Percentiles rank a stretch among this genome's conserved stretches.
Conservation (phyloP, 129 eudicot species). For the Lactuca sativa region DNA sequence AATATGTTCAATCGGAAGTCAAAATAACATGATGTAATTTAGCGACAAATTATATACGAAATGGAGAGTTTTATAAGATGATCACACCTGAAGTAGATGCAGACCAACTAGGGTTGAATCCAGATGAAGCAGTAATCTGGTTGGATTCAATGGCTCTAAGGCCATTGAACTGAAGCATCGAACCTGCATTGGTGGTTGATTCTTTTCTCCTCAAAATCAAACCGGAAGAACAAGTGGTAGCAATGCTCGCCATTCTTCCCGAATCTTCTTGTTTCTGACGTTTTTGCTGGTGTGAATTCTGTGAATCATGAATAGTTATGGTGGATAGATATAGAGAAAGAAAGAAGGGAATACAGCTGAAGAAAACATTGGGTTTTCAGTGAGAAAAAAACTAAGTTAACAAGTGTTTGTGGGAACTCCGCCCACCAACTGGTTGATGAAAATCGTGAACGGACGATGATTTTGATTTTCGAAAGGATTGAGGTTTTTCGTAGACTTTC, state of each 20-base stretch:
- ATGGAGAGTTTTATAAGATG: neutral
- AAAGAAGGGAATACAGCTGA: constrained; percentile 2
- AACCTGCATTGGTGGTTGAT: constrained; percentile 35
- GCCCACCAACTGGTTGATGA: constrained; percentile 29
- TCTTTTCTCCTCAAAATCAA: constrained; percentile 41
- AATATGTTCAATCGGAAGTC: neutral
- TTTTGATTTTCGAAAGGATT: neutral
- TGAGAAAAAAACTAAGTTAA: constrained; percentile 28
- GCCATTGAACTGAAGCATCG: constrained; percentile 51
- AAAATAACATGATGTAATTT: neutral
- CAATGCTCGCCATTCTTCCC: constrained; percentile 52
- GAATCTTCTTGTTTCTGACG: neutral
- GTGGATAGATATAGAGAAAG: constrained; percentile 24
- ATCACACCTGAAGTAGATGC: constrained; percentile 47
- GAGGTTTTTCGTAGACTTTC: too few relatives aligned
- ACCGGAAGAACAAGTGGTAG: constrained; percentile 58
- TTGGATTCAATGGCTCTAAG: constrained; percentile 43
- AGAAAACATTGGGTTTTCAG: constrained; percentile 34
- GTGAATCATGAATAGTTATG: constrained; percentile 6
- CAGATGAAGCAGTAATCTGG: constrained; percentile 22
- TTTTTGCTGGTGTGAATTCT: neutral
- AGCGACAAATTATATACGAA: neutral
- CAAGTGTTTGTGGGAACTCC: constrained; percentile 18
- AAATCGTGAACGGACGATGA: constrained; percentile 16
- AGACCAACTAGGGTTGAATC: constrained; percentile 32